Conservation (phyloP, 73 alveolate species). For the Paramecium sexaurelia region DNA sequence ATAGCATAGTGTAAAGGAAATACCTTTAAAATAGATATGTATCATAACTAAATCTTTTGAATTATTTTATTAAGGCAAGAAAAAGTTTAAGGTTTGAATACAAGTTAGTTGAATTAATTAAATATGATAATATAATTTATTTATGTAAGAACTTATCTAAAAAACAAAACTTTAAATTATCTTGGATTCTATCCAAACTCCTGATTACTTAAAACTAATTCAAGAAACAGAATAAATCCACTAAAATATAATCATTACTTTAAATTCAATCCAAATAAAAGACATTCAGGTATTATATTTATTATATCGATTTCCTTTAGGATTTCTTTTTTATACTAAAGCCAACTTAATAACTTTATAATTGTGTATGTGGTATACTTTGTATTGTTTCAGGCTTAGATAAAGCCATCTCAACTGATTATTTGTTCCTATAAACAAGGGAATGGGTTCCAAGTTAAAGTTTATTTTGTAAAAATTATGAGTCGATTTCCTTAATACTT, state of each 20-base stretch:
- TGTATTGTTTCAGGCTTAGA: not conserved
- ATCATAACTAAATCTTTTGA: not conserved
- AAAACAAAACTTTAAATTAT: not conserved
- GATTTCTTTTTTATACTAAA: not conserved
- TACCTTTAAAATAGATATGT: not conserved
- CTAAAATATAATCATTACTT: not conserved
- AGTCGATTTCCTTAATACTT: not conserved
- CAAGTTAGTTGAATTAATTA: not conserved
- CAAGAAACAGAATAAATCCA: not conserved
- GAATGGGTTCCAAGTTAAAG: not conserved
- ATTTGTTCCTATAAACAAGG: not conserved
- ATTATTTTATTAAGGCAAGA: not conserved
- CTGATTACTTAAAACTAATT: not conserved
- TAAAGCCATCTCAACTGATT: not conserved
- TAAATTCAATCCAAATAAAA: not conserved
- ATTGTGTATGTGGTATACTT: not conserved
- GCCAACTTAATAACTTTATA: not conserved
- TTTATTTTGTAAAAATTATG: slow-evolving; percentile 25
- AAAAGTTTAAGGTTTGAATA: not conserved
- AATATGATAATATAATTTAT: not conserved
- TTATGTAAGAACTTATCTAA: not conserved
- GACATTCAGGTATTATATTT: not conserved
- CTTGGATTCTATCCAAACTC: not conserved
- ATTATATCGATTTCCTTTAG: not conserved
- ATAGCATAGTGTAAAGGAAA: not conserved